Conservation (phyloP, 208 protist species). For the Kentomonas sorsogonicus region DNA sequence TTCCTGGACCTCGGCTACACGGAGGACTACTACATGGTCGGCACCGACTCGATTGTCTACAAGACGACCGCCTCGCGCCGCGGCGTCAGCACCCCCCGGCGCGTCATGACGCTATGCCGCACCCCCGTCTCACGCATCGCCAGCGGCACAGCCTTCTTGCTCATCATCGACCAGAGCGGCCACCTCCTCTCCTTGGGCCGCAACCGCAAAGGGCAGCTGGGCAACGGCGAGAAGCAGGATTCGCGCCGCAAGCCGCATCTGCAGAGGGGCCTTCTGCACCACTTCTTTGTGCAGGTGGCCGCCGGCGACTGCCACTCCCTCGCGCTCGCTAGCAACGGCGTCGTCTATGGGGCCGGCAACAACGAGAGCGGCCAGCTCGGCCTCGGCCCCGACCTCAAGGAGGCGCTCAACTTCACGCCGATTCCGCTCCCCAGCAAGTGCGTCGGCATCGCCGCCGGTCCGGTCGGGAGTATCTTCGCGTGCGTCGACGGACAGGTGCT, state of each 20-base stretch:
- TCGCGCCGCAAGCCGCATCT: constrained; percentile 56
- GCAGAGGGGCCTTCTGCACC: constrained; percentile 43
- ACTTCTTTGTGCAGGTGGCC: constrained; percentile 81
- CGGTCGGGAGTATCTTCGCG: constrained; percentile 80
- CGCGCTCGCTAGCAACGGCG: constrained; percentile 75
- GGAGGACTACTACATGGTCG: constrained; percentile 87
- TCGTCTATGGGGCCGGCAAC: constrained; percentile 76
- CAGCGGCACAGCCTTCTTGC: constrained; percentile 66
- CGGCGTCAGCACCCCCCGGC: constrained; percentile 69
- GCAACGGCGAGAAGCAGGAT: constrained; percentile 63
- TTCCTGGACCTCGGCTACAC: constrained; percentile 76
- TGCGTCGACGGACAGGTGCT: constrained; percentile 70
- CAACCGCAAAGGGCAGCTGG: constrained; percentile 87
- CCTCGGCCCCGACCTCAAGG: constrained; percentile 34
- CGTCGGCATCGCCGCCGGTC: constrained; percentile 75
- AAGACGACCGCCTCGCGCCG: constrained; percentile 73
- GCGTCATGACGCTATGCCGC: constrained; percentile 75
- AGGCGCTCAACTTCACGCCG: constrained; percentile 44
- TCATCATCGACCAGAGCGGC: constrained; percentile 85
- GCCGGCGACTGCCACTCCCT: constrained; percentile 80
- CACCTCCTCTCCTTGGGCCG: constrained; percentile 70
- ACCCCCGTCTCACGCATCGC: constrained; percentile 72
- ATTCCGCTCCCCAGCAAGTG: constrained; percentile 66
- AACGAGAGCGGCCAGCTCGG: constrained; percentile 86
- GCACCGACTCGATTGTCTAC: constrained; percentile 77